Percentiles rank a stretch among this genome's conserved stretches.
Evolutionary conservation across 208 protist genomes (phyloP).

Genomic region (Acanthamoeba sp.): DNA sequence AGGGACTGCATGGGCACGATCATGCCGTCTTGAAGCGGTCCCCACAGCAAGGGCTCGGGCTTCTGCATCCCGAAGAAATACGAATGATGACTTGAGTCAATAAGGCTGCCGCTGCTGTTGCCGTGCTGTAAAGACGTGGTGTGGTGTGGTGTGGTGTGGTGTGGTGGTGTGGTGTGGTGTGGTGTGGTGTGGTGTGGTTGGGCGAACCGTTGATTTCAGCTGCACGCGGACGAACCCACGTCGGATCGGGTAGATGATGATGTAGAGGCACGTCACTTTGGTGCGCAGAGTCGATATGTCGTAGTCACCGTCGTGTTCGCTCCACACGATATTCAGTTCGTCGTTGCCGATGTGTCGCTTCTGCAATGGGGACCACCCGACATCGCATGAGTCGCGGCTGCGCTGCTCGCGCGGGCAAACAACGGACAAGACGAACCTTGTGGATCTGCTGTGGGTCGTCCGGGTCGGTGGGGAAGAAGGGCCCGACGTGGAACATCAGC

Average conservation of each 20-base stretch:
- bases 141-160: background rate
- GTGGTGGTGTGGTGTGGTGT: background rate
- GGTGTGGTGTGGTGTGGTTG: background rate
- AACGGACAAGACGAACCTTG: background rate
- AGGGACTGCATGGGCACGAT: conserved; percentile 17
- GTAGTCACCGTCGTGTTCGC: conserved; percentile 41
- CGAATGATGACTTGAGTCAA: too few relatives aligned
- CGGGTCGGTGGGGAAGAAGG: conserved; percentile 30
- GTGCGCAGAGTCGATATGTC: background rate
- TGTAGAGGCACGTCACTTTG: conserved; percentile 44
- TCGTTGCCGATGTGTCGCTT: conserved; percentile 65
- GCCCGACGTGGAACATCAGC: conserved; percentile 39
- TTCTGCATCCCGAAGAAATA: background rate
- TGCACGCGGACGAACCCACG: conserved; percentile 16
- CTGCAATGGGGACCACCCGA: background rate
- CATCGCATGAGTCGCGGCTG: background rate
- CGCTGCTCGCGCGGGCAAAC: background rate
- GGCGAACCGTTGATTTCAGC: conserved; percentile 33
- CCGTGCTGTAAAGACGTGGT: background rate
- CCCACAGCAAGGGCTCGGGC: background rate
- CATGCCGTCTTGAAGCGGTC: conserved; percentile 52
- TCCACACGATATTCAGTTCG: conserved; percentile 48
- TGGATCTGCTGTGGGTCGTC: conserved; percentile 42
- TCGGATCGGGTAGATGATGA: conserved; percentile 31
- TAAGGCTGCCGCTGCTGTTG: too few relatives aligned